A percentile compares a stretch with the other conserved stretches of the same genome.
These are phyloP conservation scores for Fusarium sp. DNA, from an alignment of 2,329 filamentous ascomycete genomes.

Conservation along the genomic window DNA sequence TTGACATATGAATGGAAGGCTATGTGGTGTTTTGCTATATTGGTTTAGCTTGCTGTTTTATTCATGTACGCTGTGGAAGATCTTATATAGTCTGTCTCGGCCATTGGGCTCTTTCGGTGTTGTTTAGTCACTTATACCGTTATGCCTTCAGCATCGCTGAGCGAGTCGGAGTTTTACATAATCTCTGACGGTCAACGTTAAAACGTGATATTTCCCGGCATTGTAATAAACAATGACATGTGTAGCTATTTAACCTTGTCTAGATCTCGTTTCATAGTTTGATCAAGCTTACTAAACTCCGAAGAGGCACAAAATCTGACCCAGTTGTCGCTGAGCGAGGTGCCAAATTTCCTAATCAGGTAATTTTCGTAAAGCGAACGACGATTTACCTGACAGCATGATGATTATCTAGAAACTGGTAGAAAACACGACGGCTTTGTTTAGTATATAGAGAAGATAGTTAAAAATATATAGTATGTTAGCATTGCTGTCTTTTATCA, in stretches of 20 bases:
- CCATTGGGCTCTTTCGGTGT: background rate
- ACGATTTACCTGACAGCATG: background rate
- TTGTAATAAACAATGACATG: background rate
- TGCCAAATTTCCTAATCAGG: background rate
- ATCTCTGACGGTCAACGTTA: background rate
- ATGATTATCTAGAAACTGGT: background rate
- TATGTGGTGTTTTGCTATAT: background rate
- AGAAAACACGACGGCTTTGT: rapidly evolving
- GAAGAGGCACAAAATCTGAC: background rate
- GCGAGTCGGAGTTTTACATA: background rate
- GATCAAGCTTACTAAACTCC: background rate
- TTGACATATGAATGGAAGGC: background rate
- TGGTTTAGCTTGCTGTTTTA: rapidly evolving
- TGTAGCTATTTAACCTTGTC: rapidly evolving
- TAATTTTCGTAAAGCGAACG: background rate
- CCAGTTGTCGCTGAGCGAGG: conserved; percentile 2
- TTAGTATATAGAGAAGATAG: rapidly evolving
- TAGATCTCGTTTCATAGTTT: no score
- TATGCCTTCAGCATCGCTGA: background rate
- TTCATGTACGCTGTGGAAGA: no score
- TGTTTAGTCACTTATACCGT: background rate
- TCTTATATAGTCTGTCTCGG: background rate
- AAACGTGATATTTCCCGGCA: background rate
- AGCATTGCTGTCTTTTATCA: background rate
- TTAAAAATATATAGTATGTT: rapidly evolving